Evolutionary conservation across 2,329 filamentous ascomycete genomes (phyloP), one percentile per base, ranked within the genome.

Genomic region (Beauveria caledonica): DNA sequence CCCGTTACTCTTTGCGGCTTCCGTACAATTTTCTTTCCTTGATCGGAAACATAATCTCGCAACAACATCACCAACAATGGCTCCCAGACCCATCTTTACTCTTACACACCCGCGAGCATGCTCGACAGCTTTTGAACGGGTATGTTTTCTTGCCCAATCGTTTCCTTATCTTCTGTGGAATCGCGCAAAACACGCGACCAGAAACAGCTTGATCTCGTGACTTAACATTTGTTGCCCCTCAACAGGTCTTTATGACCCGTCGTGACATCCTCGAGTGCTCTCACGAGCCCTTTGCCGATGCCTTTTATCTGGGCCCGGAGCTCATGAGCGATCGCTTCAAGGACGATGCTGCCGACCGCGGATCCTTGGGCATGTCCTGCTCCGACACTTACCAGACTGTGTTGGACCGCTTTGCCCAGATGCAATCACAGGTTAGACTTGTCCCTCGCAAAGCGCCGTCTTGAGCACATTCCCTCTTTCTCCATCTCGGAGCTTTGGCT

Each of bases 271-370:
- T 97, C 62, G 81, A 87, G 68, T 96, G 90, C 72, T 81, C 94
- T 67, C 94, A 97, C 74, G 94, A 99, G 77, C 94, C 94, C 5
- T 97, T 97, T 75, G 93, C 93, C 58, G 94, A 97, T 76, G 89
- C 92, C 63, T 97, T 93, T 72, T 97, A 97, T 78, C 97, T 88
- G 71, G 93, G 94, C 57, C 92, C 93, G 7, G 94, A 99, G 77
- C 84, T 90, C 67, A 81, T 97, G 67, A 87, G 89, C 69, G 78
- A 83, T 57, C 85, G 94, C 68, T 99, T 90, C 71, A 86, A 87
- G 69, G 72, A 88, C 49, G 89, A 96, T 65, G 74, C 74, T 56
- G 74, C 75, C 45, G 73, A 75, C 39, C 78, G 86, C 62, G 68
- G 78, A 60, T 75, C 81, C 67, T 88, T 84, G 65, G 89, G 89